Evolutionary conservation across 148 eudicot species (phyloP).

Genomic region (Rhododendron williamsianum): DNA sequence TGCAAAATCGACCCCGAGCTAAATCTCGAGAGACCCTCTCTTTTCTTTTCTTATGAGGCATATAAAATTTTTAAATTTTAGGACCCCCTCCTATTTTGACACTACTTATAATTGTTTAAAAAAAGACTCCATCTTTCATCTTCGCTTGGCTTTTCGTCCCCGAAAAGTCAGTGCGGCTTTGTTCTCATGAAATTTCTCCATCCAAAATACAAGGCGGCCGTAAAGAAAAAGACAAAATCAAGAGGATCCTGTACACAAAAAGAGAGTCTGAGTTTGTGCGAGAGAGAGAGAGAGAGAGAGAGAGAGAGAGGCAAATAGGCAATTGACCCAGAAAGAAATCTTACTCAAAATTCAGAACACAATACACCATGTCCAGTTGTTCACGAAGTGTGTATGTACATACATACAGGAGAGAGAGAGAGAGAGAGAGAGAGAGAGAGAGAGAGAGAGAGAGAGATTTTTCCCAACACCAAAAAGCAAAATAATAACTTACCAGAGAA

Average conservation of each 20-base stretch:
- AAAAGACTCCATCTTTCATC: too few relatives aligned
- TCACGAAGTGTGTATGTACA: background rate
- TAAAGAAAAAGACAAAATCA: background rate
- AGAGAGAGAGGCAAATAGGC: background rate
- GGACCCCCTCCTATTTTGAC: too few relatives aligned
- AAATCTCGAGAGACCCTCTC: too few relatives aligned
- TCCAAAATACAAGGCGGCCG: background rate
- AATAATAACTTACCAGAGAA: too few relatives aligned
- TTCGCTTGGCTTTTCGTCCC: background rate
- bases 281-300: too few relatives aligned
- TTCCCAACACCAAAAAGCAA: background rate
- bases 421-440: background rate
- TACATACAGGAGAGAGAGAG: background rate
- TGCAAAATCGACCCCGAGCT: too few relatives aligned
- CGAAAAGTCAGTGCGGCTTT: background rate
- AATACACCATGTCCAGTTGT: background rate
- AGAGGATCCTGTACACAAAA: background rate
- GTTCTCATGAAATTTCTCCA: background rate
- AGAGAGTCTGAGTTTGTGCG: background rate
- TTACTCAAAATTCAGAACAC: background rate
- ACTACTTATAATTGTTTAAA: too few relatives aligned
- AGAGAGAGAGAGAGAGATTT: background rate
- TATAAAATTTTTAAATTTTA: too few relatives aligned
- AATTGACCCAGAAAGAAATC: background rate
- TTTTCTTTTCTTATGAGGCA: background rate